Conservation (phyloP, 257 asterid genomes). For the Galeopsis tetrahit region DNA sequence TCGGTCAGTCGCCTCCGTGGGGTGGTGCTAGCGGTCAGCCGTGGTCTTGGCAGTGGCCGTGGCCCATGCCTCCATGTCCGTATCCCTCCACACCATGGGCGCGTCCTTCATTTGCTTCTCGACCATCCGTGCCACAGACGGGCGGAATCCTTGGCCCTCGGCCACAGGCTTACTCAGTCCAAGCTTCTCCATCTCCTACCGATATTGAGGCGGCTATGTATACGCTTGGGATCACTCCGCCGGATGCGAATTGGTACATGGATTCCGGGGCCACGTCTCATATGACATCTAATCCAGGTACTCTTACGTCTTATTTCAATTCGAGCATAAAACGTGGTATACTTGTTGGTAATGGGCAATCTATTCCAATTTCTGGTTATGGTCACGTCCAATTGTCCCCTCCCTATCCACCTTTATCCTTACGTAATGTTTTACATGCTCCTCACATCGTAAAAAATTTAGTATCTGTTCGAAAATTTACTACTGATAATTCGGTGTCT, state of each 20-base stretch:
- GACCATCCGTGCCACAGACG: too few relatives aligned
- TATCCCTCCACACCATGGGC: too few relatives aligned
- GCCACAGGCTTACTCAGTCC: too few relatives aligned
- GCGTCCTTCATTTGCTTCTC: too few relatives aligned
- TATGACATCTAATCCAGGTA: not conserved
- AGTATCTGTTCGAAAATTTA: not conserved
- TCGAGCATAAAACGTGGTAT: not conserved
- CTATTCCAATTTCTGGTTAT: not conserved
- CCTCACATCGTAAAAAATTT: not conserved
- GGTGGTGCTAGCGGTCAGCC: not conserved
- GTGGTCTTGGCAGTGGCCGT: too few relatives aligned
- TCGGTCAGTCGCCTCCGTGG: too few relatives aligned
- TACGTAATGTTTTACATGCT: not conserved
- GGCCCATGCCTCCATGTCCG: too few relatives aligned
- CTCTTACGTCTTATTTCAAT: not conserved
- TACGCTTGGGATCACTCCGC: too few relatives aligned
- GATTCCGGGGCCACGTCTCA: not conserved
- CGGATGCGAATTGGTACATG: too few relatives aligned
- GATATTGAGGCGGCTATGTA: too few relatives aligned
- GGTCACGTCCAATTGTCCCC: not conserved
- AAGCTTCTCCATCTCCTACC: too few relatives aligned
- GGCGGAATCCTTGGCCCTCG: too few relatives aligned
- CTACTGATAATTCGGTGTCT: not conserved
- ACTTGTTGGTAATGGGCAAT: not conserved
- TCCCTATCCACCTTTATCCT: not conserved